Base-by-base conservation (phyloP, 2,329 filamentous ascomycete species). In the Talaromyces sp. region DNA sequence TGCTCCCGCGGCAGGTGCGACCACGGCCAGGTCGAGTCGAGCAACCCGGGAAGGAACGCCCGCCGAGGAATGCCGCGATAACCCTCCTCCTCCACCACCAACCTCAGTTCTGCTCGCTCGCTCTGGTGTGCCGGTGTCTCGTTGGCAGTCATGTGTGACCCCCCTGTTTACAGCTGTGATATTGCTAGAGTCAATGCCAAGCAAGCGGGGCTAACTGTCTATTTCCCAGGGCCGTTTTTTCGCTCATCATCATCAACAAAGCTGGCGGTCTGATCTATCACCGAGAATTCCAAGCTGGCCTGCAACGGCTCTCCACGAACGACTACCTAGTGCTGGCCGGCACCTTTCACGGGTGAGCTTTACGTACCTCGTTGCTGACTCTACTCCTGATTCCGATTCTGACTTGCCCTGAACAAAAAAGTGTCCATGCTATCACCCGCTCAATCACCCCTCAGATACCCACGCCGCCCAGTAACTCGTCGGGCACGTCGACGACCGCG, bases 161-260 rank as follows among this genome's bases (percentile, higher is more conserved):
- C 17, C 26, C 49, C 43, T 24, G 19, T 24, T 46, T 11, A 4
- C 43, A 11, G 19, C 9, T 11, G 5, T 46, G 9, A 24, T 46
- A 1, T 4, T 46, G n/a, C 2, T 10, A 8, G 9, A n/a, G 2
- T 19, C 24, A 19, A 46, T 46, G 43, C n/a, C 19, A 4, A 14
- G 19, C 19, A 5, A 11, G 5, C 11, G 19, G 19, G 19, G 9
- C 43, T 46, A 21, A 46, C 19, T 46, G 43, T 24, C 43, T 8
- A 46, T 46, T 49, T 19, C 14, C n/a, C 68, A 98, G 93, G 95
- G 90, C 92, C 66, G 89, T 99, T 75, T 95, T 96, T 77, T 88
- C 93, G 62, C 88, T 99, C 72, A 92, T 98, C 75, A 89, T 99
- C 75, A 96, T 99, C 81, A 98, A 97, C 83, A 99, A 99, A 84